Percentiles rank a stretch among this genome's conserved stretches.
Evolutionary conservation across 1,284 basidiomycete species (phyloP).

Genomic region (Meripilus lineatus): DNA sequence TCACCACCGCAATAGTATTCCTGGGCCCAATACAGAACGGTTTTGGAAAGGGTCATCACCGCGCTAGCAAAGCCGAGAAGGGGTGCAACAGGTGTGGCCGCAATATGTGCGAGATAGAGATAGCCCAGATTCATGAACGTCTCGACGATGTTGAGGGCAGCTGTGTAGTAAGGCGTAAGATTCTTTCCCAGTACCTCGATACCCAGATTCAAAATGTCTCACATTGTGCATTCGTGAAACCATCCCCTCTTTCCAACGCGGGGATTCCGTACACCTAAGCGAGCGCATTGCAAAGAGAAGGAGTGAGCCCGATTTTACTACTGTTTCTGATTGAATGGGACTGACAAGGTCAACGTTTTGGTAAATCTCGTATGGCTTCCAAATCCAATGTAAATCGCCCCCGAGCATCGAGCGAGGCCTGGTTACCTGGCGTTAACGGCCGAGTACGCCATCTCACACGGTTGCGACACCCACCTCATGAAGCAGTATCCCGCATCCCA

Average conservation of each 20-base stretch:
- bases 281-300: too few species aligned
- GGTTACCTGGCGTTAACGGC: too few species aligned
- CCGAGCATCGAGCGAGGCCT: constrained; percentile 66
- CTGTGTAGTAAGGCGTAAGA: constrained; percentile 42
- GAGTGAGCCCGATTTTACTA: too few species aligned
- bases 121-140: constrained; percentile 72
- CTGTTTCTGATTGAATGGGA: constrained; percentile 10
- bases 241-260: constrained; percentile 58
- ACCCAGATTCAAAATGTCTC: too few species aligned
- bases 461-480: constrained; percentile 41
- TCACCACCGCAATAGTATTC: constrained; percentile 61
- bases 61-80: constrained; percentile 72
- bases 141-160: constrained; percentile 79
- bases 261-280: constrained; percentile 68
- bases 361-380: constrained; percentile 78
- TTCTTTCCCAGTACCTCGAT: too few species aligned
- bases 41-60: constrained; percentile 81
- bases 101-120: constrained; percentile 68
- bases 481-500: constrained; percentile 77
- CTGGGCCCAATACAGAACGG: constrained; percentile 75
- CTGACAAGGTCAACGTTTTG: constrained; percentile 64
- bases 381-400: constrained; percentile 86
- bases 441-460: too few species aligned
- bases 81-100: constrained; percentile 55
- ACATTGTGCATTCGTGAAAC: constrained; percentile 89